Base-by-base conservation (phyloP, 768 basidiomycete species). In the Tricholoma saponaceum region DNA sequence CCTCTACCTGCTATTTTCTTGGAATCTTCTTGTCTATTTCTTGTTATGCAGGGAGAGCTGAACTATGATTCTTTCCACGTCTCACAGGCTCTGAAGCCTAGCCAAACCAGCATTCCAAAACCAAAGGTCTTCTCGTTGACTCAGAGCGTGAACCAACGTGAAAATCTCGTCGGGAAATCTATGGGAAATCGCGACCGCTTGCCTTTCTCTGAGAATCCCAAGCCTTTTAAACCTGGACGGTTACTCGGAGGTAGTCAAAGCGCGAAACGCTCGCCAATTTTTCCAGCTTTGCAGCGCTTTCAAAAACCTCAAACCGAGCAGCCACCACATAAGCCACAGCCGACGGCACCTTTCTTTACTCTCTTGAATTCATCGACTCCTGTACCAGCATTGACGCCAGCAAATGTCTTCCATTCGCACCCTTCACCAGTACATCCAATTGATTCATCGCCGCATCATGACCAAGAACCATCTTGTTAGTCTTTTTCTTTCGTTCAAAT, bases 61-160 rank as follows among this genome's bases (percentile, higher is more conserved):
- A 57, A 35, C 5, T 47, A 46, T 35, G 14, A 32, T 26, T 39
- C 54, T 28, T 44, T 44, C 3, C 57, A 33, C 13, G 50, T 20
- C 41, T 51, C 54, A 51, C 18, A 13, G 5, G 23, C 14, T 22
- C 16, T 18, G 20, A 50, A 50, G 30, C n/a, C n/a, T 8, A 28
- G 47, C 7, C 47, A 50, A 50, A 30, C 16, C n/a, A 37, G 26
- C 10, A 43, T 41, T 18, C 30, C 37, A 2, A 47, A 49, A 33
- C 52, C 55, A 1, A 62, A 60, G 49, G 23, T 52, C 18, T 60
- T 63, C 52, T 55, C 62, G 3, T 47, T 63, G 30, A 58, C 57
- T 1, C 54, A 52, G n/a, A 61, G 60, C 39, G 49, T 59, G 41
- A 58, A 49, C 18, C 60, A 63, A 18, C 55, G 46, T n/a, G 62